Base-by-base conservation (phyloP, 1,284 basidiomycete genomes). In the Gymnopus androsaceus region DNA sequence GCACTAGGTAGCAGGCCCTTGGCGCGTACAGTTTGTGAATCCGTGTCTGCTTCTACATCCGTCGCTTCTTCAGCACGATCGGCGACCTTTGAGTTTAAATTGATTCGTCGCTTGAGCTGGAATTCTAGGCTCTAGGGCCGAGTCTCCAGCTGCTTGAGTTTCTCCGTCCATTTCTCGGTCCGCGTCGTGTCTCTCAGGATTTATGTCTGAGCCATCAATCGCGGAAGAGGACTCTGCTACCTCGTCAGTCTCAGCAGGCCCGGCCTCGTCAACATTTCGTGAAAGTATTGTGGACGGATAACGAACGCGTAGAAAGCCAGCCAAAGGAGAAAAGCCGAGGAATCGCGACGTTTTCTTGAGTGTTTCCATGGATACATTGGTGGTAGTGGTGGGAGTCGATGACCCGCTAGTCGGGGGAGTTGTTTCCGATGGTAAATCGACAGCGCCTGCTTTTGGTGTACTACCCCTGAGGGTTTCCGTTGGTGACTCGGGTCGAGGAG, bases 221-320 rank as follows among this genome's bases (percentile, higher is more conserved):
- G 54, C 15, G 11, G 48, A 40, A 27, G 17, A 27, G 27, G 53
- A 23, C 36, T 19, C 14, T 28, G 50, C 19, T 33, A 34, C 31
- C 17, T 47, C 66, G 36, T 66, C 60, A 51, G 65, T 67, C 54
- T 71, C 71, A 30, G 59, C 65, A 51, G 63, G 36, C n/a, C 37
- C 30, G n/a, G 14, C 19, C 30, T 48, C 44, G 19, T 50, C 41
- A 38, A 19, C 52, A 38, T 31, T 46, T 11, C 48, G 25, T 21
- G 47, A 41, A 28, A 50, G 34, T 37, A 52, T 55, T 66, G 28
- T 73, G 69, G 82, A 80, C 21, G 84, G 78, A 64, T 85, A 78
- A 42, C 84, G 80, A 34, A 77, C 72, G 33, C 85, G 80, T 48
- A 88, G 75, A 65, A 90, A 85, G 23, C 82, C 85, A 25, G 85